Conservation (phyloP, 192 early-diverging fungal genomes). For the Backusella psychrophila region DNA sequence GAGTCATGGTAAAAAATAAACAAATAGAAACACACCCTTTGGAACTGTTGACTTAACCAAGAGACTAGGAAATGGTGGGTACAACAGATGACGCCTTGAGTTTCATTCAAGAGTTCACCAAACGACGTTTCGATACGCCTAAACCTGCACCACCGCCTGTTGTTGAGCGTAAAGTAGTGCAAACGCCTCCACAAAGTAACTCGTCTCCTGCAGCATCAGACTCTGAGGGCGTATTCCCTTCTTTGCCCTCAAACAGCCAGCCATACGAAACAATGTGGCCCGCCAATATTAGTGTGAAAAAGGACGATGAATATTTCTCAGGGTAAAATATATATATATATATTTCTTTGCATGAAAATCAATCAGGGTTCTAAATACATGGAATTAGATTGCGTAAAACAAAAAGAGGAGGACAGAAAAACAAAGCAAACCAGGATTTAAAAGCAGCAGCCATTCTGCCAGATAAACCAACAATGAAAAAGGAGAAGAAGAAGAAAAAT, state of each 20-base stretch:
- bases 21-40: background rate
- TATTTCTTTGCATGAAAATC: background rate
- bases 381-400: slow-evolving; percentile 1
- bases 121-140: slow-evolving; percentile 24
- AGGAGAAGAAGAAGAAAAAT: slow-evolving; percentile 39
- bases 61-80: slow-evolving; percentile 29
- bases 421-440: background rate
- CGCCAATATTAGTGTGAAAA: slow-evolving; percentile 21
- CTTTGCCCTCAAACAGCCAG: slow-evolving; percentile 10
- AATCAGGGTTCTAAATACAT: background rate
- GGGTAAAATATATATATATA: too few relatives aligned
- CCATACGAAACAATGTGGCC: slow-evolving; percentile 18
- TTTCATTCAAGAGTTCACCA: slow-evolving; percentile 36
- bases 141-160: slow-evolving; percentile 3
- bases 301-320: slow-evolving; percentile 9
- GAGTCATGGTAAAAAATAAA: slow-evolving; percentile 26
- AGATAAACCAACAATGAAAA: slow-evolving; percentile 15
- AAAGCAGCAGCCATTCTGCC: background rate
- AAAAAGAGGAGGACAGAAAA: background rate
- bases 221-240: slow-evolving; percentile 13
- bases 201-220: slow-evolving; percentile 4
- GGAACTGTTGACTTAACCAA: background rate
- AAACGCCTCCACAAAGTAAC: background rate
- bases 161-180: background rate
- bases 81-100: slow-evolving; percentile 14